These are phyloP conservation scores for Ogataea ganodermae DNA, from an alignment of 805 yeast species.

Conservation along the genomic window DNA sequence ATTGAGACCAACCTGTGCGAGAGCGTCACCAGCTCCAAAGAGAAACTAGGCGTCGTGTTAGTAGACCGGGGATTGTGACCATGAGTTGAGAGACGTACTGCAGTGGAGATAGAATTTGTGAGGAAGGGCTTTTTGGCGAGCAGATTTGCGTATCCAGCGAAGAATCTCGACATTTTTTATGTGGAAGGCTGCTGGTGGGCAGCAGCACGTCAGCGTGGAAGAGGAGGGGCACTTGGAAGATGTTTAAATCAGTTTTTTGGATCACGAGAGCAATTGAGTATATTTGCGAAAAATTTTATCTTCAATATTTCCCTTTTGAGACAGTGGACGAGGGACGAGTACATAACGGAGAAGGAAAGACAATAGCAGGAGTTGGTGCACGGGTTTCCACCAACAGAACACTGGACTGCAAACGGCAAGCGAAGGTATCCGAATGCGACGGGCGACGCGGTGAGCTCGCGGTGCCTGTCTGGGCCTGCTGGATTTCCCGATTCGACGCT, in stretches of 20 bases:
- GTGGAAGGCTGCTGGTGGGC: background rate
- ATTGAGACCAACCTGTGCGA: conserved; percentile 64
- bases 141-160: conserved; percentile 15
- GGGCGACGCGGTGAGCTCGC: background rate
- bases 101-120: conserved; percentile 52
- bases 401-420: too few species aligned
- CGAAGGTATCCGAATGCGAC: too few species aligned
- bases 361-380: background rate
- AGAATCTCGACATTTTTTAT: conserved; percentile 4
- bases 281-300: conserved; percentile 15
- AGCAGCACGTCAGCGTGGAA: too few species aligned
- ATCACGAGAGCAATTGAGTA: background rate
- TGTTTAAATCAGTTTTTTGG: background rate
- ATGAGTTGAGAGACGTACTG: too few species aligned
- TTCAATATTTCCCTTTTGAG: conserved; percentile 23
- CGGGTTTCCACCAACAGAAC: background rate
- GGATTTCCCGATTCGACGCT: conserved; percentile 2
- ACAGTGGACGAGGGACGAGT: conserved; percentile 1
- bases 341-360: background rate
- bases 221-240: too few species aligned
- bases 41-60: conserved; percentile 12
- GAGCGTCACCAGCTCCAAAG: conserved; percentile 73
- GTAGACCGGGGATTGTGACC: background rate
- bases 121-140: conserved; percentile 38
- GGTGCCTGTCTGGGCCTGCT: background rate